Evolutionary conservation across 306 rosid genomes (phyloP).

Genomic region (Begonia masoniana): DNA sequence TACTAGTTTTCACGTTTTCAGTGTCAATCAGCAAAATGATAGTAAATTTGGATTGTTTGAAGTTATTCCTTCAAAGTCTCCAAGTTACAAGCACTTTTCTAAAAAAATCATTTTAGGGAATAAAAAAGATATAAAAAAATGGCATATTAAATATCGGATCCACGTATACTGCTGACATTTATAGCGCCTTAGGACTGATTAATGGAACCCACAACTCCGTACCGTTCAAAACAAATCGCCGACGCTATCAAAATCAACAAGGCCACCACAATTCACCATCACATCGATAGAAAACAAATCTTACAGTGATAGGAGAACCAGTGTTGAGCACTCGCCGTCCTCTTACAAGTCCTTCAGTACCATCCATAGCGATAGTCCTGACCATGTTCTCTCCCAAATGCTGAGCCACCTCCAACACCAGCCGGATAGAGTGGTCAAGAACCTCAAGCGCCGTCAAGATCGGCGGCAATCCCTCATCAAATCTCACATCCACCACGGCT

Average conservation of each 20-base stretch:
- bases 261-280: not conserved
- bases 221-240: not conserved
- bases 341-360: slow-evolving; percentile 72
- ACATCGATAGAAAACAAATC: not conserved
- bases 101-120: no score
- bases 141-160: not conserved
- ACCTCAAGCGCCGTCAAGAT: slow-evolving; percentile 70
- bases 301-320: slow-evolving; percentile 77
- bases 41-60: no score
- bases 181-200: not conserved
- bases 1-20: no score
- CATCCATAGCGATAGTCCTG: slow-evolving; percentile 89
- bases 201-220: not conserved
- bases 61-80: no score
- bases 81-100: no score
- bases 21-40: no score
- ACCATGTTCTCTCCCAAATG: slow-evolving; percentile 81
- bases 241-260: not conserved
- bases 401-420: slow-evolving; percentile 74
- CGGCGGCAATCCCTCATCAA: slow-evolving; percentile 68
- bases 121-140: not conserved
- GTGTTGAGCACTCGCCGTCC: slow-evolving; percentile 78
- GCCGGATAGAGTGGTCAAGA: slow-evolving; percentile 37
- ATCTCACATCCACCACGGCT: slow-evolving; percentile 78
- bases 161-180: not conserved